Evolutionary conservation across 179 eudicot genomes (phyloP).

Genomic region (Carnegiea gigantea): DNA sequence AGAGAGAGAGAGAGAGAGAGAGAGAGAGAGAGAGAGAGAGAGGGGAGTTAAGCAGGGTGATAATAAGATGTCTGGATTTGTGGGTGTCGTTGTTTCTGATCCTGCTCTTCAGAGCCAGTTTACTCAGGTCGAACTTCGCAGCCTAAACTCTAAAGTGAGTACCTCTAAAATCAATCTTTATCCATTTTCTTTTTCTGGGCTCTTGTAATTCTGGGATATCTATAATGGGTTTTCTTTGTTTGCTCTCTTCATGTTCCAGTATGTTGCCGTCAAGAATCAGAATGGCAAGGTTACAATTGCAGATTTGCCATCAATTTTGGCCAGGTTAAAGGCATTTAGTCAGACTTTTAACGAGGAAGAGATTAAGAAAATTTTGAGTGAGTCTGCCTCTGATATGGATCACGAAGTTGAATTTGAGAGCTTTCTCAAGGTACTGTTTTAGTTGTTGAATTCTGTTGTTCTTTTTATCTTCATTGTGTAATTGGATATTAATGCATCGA

Average conservation of each 20-base stretch:
- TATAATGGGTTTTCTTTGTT: slow-evolving; percentile 16
- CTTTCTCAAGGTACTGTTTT: slow-evolving; percentile 59
- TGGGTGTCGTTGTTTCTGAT: slow-evolving; percentile 74
- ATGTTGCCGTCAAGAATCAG: slow-evolving; percentile 43
- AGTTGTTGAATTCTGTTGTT: not conserved
- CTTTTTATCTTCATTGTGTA: not conserved
- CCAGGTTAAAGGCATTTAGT: slow-evolving; percentile 54
- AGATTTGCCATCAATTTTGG: slow-evolving; percentile 63
- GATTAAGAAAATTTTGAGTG: slow-evolving; percentile 50
- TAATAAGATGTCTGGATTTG: slow-evolving; percentile 56
- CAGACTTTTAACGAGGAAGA: slow-evolving; percentile 59
- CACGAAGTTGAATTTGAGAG: slow-evolving; percentile 69
- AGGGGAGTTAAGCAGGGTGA: not conserved
- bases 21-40: not conserved
- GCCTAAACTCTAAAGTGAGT: slow-evolving; percentile 62
- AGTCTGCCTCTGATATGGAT: slow-evolving; percentile 43
- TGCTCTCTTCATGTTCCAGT: slow-evolving; percentile 37
- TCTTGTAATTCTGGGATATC: not conserved
- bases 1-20: slow-evolving; percentile 7
- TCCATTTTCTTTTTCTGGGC: slow-evolving; percentile 2
- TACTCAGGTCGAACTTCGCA: slow-evolving; percentile 85
- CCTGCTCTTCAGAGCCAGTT: slow-evolving; percentile 82
- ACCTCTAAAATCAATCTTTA: slow-evolving; percentile 8
- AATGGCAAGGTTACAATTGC: slow-evolving; percentile 59
- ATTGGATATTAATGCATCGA: slow-evolving; percentile 13